These are phyloP conservation scores for Gautieria morchelliformis DNA, from an alignment of 768 basidiomycete species.

Conservation along the genomic window DNA sequence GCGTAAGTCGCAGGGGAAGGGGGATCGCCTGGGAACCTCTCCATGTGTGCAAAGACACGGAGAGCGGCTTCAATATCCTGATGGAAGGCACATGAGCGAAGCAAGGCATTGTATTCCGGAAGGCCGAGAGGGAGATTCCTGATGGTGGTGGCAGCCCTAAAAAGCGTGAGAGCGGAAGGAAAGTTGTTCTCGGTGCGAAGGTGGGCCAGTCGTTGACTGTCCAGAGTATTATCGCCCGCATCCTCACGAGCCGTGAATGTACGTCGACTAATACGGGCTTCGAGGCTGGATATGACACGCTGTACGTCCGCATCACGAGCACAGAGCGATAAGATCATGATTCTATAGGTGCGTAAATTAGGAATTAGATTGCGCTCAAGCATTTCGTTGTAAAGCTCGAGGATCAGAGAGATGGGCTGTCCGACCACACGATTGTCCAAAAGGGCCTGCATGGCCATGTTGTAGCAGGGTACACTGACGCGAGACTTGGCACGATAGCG, in stretches of 20 bases:
- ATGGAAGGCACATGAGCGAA: conserved; percentile 53
- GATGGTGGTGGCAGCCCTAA: conserved; percentile 43
- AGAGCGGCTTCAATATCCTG: conserved; percentile 51
- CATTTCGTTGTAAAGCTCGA: conserved; percentile 68
- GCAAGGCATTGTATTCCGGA: conserved; percentile 41
- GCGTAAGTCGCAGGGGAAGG: conserved; percentile 34
- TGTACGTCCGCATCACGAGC: conserved; percentile 60
- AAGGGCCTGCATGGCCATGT: conserved; percentile 50
- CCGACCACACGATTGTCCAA: conserved; percentile 34
- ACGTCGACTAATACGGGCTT: conserved; percentile 31
- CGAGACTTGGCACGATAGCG: not conserved
- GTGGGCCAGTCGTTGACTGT: conserved; percentile 30
- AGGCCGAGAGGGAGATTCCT: conserved; percentile 21
- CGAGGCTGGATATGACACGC: conserved; percentile 31
- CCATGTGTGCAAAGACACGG: conserved; percentile 54
- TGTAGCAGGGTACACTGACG: conserved; percentile 43
- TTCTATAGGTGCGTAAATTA: conserved; percentile 49
- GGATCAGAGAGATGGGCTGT: conserved; percentile 44
- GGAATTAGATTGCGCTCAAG: conserved; percentile 52
- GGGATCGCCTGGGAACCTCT: conserved; percentile 28
- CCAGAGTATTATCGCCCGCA: conserved; percentile 14
- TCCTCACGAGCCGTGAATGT: conserved; percentile 20
- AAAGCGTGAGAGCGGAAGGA: conserved; percentile 58
- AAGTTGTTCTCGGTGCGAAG: conserved; percentile 64
- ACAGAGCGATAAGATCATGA: conserved; percentile 52